phyloP scores from a whole-genome alignment of 768 basidiomycete species.

The Xerocomellus chrysenteron region DNA sequence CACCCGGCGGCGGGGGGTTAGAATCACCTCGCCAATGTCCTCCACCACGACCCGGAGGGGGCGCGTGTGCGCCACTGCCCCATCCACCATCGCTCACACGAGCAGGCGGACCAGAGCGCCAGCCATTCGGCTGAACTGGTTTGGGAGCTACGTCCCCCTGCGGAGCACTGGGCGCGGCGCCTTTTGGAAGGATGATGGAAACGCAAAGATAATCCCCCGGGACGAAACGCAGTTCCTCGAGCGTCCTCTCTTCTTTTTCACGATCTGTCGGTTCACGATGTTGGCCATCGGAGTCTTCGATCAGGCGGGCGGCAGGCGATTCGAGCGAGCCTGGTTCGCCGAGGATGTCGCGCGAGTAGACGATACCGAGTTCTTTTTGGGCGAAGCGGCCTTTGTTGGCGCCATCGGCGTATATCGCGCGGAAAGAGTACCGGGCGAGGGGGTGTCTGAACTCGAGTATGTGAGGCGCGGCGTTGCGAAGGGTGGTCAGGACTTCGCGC shows the following conservation, averaged over 20 bases:
- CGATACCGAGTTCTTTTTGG: conserved; percentile 76
- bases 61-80: conserved; percentile 40
- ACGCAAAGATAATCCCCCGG: conserved; percentile 80
- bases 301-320: conserved; percentile 56
- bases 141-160: conserved; percentile 46
- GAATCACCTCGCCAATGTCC: conserved; percentile 80
- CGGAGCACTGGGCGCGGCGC: conserved; percentile 40
- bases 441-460: conserved; percentile 77
- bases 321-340: conserved; percentile 71
- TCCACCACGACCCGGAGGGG: conserved; percentile 48
- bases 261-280: conserved; percentile 38
- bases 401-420: conserved; percentile 74
- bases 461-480: conserved; percentile 68
- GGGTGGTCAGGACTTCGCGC: conserved; percentile 72
- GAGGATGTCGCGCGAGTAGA: conserved; percentile 82
- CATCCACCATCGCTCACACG: conserved; percentile 50
- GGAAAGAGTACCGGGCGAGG: conserved; percentile 78
- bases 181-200: conserved; percentile 74
- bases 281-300: conserved; percentile 47
- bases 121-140: conserved; percentile 36
- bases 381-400: conserved; percentile 68
- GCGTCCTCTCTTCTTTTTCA: conserved; percentile 64
- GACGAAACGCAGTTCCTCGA: conserved; percentile 77
- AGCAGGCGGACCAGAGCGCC: conserved; percentile 36
- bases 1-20: conserved; percentile 42